Conservation (phyloP, 768 basidiomycete genomes). For the Cystofilobasidium ferigula region DNA sequence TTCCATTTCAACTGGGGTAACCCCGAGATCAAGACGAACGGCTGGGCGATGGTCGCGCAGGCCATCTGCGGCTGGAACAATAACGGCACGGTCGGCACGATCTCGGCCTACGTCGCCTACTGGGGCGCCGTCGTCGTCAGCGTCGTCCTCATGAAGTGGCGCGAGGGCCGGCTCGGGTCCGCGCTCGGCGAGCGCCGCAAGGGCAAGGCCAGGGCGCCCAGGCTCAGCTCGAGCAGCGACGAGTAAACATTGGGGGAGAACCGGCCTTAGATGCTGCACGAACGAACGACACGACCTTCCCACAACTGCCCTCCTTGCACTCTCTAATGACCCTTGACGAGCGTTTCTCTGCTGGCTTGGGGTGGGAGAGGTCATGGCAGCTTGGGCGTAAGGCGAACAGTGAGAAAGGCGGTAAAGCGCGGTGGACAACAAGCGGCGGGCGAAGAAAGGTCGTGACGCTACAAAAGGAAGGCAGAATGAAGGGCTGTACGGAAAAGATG, state of each 20-base stretch:
- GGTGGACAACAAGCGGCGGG: too few species aligned
- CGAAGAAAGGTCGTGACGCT: too few species aligned
- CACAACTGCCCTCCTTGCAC: not conserved
- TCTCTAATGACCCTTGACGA: not conserved
- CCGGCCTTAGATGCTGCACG: not conserved
- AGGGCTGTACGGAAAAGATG: too few species aligned
- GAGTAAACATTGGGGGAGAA: not conserved
- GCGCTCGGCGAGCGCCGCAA: not conserved
- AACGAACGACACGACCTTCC: too few species aligned
- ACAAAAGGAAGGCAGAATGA: too few species aligned
- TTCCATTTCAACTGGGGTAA: constrained; percentile 2
- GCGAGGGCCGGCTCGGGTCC: constrained; percentile 7
- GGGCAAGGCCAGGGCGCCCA: not conserved
- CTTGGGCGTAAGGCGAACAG: too few species aligned
- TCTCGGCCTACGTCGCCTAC: constrained; percentile 13
- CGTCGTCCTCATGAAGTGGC: constrained; percentile 15
- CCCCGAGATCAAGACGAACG: constrained; percentile 23
- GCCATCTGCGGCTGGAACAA: constrained; percentile 23
- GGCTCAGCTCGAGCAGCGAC: not conserved
- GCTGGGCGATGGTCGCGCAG: constrained; percentile 24
- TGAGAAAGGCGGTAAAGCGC: too few species aligned
- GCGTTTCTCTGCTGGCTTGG: too few species aligned
- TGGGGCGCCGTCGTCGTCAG: constrained; percentile 9
- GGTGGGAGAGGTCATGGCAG: too few species aligned
- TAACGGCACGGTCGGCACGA: constrained; percentile 7